phyloP scores from a whole-genome alignment of 352 stramenopile species.

The Pythium rhizo-oryzae region DNA sequence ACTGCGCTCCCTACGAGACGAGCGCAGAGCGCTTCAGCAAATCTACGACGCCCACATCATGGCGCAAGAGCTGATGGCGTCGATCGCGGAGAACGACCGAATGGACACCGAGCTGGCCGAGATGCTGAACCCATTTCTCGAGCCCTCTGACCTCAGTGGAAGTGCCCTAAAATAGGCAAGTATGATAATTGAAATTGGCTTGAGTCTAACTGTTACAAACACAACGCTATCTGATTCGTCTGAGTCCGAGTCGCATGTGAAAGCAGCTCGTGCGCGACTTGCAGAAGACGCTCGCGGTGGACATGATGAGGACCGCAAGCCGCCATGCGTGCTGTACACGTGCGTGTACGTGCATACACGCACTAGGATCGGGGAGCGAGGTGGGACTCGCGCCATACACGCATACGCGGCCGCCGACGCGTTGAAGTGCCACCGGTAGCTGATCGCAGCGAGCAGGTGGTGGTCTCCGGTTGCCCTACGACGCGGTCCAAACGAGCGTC shows the following conservation, averaged over 20 bases:
- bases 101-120: not conserved
- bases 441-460: not conserved
- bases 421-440: conserved; percentile 1
- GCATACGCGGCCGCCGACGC: not conserved
- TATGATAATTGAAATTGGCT: too few relatives aligned
- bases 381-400: not conserved
- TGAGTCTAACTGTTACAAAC: too few relatives aligned
- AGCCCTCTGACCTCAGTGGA: not conserved
- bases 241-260: too few relatives aligned
- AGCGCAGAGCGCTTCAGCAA: not conserved
- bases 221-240: not conserved
- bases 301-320: too few relatives aligned
- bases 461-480: not conserved
- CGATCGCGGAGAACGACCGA: not conserved
- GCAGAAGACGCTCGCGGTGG: not conserved
- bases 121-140: not conserved
- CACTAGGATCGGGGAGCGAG: too few relatives aligned
- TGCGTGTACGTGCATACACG: too few relatives aligned
- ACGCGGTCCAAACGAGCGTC: not conserved
- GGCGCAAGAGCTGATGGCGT: not conserved
- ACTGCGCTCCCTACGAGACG: not conserved
- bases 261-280: too few relatives aligned
- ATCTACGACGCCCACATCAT: not conserved
- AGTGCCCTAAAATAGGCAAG: not conserved
- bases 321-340: too few relatives aligned